These are phyloP conservation scores for Eutrema heterophyllum DNA, from an alignment of 345 rosid genomes.

Conservation along the genomic window DNA sequence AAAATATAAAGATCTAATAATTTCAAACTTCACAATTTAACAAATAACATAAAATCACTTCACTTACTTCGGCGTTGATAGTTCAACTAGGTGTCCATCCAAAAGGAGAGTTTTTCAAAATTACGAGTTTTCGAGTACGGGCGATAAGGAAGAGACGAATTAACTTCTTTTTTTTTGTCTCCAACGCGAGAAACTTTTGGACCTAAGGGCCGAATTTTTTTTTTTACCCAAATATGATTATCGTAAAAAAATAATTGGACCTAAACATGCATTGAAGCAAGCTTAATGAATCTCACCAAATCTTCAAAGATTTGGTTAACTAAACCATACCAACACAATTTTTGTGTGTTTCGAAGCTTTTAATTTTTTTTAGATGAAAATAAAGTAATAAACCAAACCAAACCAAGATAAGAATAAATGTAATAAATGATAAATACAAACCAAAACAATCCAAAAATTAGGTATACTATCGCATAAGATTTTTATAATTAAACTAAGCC, in stretches of 20 bases:
- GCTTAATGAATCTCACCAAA: not conserved
- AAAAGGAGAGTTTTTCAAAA: too few relatives aligned
- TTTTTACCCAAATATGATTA: not conserved
- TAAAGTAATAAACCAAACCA: not conserved
- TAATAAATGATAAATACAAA: not conserved
- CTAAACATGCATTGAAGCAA: not conserved
- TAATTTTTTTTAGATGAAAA: not conserved
- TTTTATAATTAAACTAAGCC: not conserved
- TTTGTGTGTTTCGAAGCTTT: not conserved
- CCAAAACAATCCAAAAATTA: not conserved
- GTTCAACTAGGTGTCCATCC: too few relatives aligned
- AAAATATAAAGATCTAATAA: not conserved
- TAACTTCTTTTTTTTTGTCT: not conserved
- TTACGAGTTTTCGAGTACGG: too few relatives aligned
- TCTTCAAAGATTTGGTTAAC: not conserved
- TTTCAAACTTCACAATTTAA: not conserved
- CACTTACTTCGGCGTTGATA: too few relatives aligned
- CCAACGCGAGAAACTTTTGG: not conserved
- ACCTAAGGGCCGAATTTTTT: not conserved
- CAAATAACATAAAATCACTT: too few relatives aligned
- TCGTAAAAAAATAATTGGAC: not conserved
- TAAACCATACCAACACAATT: constrained; percentile 1
- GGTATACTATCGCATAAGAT: not conserved
- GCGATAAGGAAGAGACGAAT: not conserved
- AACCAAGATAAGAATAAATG: not conserved